Evolutionary conservation across 75 land plant species (phyloP).

Genomic region (Selaginella tamariscina): DNA sequence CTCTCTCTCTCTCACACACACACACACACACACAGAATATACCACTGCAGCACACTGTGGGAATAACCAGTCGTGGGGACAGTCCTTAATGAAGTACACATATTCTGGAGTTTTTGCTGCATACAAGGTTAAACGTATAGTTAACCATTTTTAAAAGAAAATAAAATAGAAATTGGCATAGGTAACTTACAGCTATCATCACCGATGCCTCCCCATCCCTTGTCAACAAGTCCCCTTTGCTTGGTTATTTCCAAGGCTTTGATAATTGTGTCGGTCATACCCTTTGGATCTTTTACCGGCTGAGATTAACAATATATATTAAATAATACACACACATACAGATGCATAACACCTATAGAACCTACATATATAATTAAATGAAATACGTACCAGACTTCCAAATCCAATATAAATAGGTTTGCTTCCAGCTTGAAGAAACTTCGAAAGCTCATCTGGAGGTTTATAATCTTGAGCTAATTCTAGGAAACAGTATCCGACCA

Average conservation of each 20-base stretch:
- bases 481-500: slow-evolving; percentile 11
- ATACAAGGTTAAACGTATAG: not conserved
- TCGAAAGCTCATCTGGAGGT: not conserved
- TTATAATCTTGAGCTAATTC: slow-evolving; percentile 3
- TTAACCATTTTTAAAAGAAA: not conserved
- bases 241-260: slow-evolving; percentile 11
- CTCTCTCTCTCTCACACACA: slow-evolving; percentile 13
- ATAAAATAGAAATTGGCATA: no score
- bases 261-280: slow-evolving; percentile 16
- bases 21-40: slow-evolving; percentile 16
- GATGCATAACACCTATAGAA: no score
- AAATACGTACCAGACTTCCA: slow-evolving; percentile 4
- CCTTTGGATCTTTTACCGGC: slow-evolving; percentile 19
- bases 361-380: no score
- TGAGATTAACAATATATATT: not conserved
- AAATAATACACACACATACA: no score
- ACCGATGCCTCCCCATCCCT: slow-evolving; percentile 24
- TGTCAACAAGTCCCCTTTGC: slow-evolving; percentile 20
- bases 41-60: slow-evolving; percentile 28
- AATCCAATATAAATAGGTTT: slow-evolving; percentile 12
- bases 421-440: not conserved
- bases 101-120: slow-evolving; percentile 3
- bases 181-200: no score
- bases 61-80: slow-evolving; percentile 25
- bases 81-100: slow-evolving; percentile 16